These are phyloP conservation scores for Dictyostelium capitatum DNA, from an alignment of 78 protist species.

Conservation along the genomic window DNA sequence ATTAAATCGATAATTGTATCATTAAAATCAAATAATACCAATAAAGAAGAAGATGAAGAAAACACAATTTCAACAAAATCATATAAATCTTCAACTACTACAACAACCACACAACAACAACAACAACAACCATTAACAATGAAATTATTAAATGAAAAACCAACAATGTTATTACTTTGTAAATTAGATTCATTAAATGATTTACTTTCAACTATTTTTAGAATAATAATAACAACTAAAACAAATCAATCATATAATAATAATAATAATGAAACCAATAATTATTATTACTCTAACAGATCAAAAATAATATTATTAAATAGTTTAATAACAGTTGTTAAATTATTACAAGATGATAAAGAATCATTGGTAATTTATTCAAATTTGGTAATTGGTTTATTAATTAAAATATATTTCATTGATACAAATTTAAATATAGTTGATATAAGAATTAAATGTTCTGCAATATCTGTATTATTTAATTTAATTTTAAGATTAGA, in stretches of 20 bases:
- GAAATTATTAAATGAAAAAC: background rate
- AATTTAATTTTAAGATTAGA: background rate
- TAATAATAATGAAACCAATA: background rate
- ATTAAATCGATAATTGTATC: background rate
- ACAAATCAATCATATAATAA: background rate
- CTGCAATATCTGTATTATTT: background rate
- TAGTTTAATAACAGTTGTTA: background rate
- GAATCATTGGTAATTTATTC: background rate
- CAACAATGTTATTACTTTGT: background rate
- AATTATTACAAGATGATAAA: background rate
- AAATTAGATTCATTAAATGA: background rate
- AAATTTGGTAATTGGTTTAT: background rate
- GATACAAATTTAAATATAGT: background rate
- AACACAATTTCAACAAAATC: background rate
- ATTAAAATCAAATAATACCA: too few relatives aligned
- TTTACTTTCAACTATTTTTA: conserved; percentile 6
- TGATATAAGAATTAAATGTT: background rate
- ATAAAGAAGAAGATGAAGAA: too few relatives aligned
- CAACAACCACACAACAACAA: background rate
- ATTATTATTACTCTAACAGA: background rate
- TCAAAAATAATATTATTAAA: conserved; percentile 2
- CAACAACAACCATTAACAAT: background rate
- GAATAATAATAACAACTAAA: background rate
- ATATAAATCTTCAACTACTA: background rate
- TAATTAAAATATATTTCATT: conserved; percentile 9